Conservation (phyloP, 441 rosid genomes). For the Aleurites moluccanus region DNA sequence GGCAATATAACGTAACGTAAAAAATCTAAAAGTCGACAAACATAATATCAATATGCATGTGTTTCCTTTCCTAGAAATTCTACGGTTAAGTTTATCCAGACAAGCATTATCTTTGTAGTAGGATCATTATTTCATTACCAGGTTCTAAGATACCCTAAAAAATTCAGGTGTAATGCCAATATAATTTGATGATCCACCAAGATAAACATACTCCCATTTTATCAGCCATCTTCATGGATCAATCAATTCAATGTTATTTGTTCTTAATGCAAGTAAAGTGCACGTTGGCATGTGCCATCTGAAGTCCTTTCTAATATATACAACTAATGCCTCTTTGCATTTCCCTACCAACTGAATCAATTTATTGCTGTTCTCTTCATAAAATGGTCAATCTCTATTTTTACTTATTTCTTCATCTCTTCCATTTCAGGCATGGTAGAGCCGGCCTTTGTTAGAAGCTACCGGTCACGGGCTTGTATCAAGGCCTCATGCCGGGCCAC, state of each 20-base stretch:
- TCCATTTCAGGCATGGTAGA: slow-evolving; percentile 12
- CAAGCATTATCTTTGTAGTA: too few species aligned
- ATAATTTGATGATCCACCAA: slow-evolving; percentile 10
- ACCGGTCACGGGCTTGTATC: slow-evolving; percentile 34
- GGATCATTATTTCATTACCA: background rate
- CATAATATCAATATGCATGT: slow-evolving; percentile 7
- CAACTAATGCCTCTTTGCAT: background rate
- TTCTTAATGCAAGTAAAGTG: slow-evolving; percentile 25
- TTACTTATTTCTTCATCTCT: slow-evolving; percentile 19
- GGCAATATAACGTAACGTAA: too few species aligned
- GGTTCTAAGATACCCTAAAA: background rate
- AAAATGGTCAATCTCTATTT: slow-evolving; percentile 32
- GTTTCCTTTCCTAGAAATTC: background rate
- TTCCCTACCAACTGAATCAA: background rate
- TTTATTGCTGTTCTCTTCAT: background rate
- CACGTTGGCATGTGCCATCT: slow-evolving; percentile 19
- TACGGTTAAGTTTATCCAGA: background rate
- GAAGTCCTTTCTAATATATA: slow-evolving; percentile 16
- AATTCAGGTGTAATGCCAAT: slow-evolving; percentile 8
- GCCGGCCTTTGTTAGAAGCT: slow-evolving; percentile 8
- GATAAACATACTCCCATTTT: slow-evolving; percentile 15
- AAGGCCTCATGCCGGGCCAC: slow-evolving; percentile 53
- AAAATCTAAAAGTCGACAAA: slow-evolving; percentile 7
- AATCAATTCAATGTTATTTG: slow-evolving; percentile 3
- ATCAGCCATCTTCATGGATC: background rate